A percentile compares a stretch with the other conserved stretches of the same genome.
Conservation (phyloP, 768 basidiomycete species). For the Panus rudis region DNA sequence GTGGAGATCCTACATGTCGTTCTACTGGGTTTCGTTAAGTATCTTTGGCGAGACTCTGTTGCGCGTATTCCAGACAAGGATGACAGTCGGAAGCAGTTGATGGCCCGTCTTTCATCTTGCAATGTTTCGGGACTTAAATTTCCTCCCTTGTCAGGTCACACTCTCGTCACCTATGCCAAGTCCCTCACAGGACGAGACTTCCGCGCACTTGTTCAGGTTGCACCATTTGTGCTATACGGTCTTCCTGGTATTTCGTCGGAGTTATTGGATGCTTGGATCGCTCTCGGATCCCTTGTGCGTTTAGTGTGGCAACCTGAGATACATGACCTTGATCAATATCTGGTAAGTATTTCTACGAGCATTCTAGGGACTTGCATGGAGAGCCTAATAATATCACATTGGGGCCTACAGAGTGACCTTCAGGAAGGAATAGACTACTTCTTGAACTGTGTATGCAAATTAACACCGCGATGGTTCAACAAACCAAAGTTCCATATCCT, state of each 20-base stretch:
- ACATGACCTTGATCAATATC: slow-evolving; percentile 24
- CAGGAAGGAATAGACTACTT: slow-evolving; percentile 13
- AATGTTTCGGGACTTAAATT: slow-evolving; percentile 29
- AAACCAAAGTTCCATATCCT: slow-evolving; percentile 24
- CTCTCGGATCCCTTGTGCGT: slow-evolving; percentile 26
- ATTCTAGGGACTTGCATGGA: too few relatives aligned
- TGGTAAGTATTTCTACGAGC: slow-evolving; percentile 22
- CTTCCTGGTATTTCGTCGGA: slow-evolving; percentile 24
- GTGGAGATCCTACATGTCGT: slow-evolving; percentile 39
- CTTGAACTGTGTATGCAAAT: slow-evolving; percentile 13
- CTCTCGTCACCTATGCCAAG: slow-evolving; percentile 31
- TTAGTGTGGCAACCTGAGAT: slow-evolving; percentile 37
- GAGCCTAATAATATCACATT: background rate
- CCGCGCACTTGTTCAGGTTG: slow-evolving; percentile 26
- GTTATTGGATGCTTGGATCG: slow-evolving; percentile 26
- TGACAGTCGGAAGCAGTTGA: slow-evolving; percentile 20
- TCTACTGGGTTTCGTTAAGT: slow-evolving; percentile 40
- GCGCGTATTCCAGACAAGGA: slow-evolving; percentile 18
- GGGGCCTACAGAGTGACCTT: slow-evolving; percentile 5
- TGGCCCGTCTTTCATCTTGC: slow-evolving; percentile 21
- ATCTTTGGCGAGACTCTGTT: slow-evolving; percentile 37
- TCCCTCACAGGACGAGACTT: slow-evolving; percentile 31
- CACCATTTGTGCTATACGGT: slow-evolving; percentile 31
- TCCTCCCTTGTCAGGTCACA: slow-evolving; percentile 21
- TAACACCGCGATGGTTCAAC: slow-evolving; percentile 17